Base-by-base conservation (phyloP, 75 land plant genomes). In the Pseudotsuga menziesii region DNA sequence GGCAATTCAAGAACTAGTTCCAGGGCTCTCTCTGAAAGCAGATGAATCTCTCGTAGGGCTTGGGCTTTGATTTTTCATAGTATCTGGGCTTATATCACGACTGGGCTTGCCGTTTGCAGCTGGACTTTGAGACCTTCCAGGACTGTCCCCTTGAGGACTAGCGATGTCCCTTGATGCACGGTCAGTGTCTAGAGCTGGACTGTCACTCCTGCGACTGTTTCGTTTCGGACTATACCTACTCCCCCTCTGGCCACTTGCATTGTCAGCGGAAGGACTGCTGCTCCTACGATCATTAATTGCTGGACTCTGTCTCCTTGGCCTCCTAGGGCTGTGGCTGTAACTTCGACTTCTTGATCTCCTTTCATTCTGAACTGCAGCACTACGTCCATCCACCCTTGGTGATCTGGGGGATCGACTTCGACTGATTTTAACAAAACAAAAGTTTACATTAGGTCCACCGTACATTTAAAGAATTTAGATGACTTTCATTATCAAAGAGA, bases 331-430 rank as follows among this genome's bases (percentile, higher is more conserved):
- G 58, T 79, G 72, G 58, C 81, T 80, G 67, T 71, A 57, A 0
- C 70, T 63, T 32, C 83, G 87, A 70, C 88, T 87, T 77, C 83
- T 82, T 75, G 91, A 80, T 79, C 83, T 79, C 35, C 75, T 80
- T 1, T 78, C 83, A 22, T 26, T 75, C 22, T 78, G 78, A 20
- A 80, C 87, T 32, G 62, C 17, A 58, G 73, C n/a, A n/a, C n/a
- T 57, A 4, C 88, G 75, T 16, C 75, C 89, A 73, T 85, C 86
- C 77, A 74, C 84, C 6, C 72, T 80, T 66, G 91, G 88, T 16
- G 91, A 81, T 70, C 86, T 82, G 4, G 91, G 85, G 60, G 84
- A 82, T 44, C 91, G 85, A 80, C 17, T 25, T 2, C 61, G 27
- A 75, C 16, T 77, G 62, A 76, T 57, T 41, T 58, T n/a, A 11